phyloP scores from a whole-genome alignment of 2,329 filamentous ascomycete species.

The Alternaria angustiovoidea region DNA sequence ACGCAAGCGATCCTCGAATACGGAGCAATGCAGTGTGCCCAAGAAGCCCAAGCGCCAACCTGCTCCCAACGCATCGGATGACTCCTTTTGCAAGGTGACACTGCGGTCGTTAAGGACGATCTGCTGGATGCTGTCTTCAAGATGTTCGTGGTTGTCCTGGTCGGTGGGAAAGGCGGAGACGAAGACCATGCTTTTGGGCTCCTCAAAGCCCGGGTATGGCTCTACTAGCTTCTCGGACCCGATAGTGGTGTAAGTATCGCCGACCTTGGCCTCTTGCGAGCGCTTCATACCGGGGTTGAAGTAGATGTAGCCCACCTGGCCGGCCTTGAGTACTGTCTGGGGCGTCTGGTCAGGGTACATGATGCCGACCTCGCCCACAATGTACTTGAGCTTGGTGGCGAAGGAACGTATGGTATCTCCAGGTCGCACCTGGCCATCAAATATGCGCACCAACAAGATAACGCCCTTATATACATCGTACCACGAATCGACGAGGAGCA shows the following conservation, averaged over 20 bases:
- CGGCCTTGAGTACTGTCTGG: constrained; percentile 81
- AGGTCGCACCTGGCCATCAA: constrained; percentile 82
- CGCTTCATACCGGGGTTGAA: constrained; percentile 99
- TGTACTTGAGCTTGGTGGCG: constrained; percentile 88
- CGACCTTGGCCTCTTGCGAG: constrained; percentile 93
- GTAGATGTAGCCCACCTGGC: constrained; percentile 94
- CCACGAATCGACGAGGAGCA: constrained; percentile 96
- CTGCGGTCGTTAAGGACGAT: constrained; percentile 94
- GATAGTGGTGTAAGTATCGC: constrained; percentile 89
- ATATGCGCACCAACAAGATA: constrained; percentile 86
- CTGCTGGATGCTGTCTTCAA: constrained; percentile 94
- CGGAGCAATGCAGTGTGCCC: constrained; percentile 97
- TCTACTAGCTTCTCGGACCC: constrained; percentile 79
- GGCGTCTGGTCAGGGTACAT: constrained; percentile 90
- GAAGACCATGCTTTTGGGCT: constrained; percentile 98
- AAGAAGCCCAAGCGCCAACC: constrained; percentile 95
- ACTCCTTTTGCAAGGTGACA: constrained; percentile 92
- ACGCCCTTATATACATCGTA: constrained; percentile 97
- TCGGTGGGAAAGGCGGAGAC: constrained; percentile 96
- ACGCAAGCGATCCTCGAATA: constrained; percentile 93
- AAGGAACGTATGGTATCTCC: constrained; percentile 90
- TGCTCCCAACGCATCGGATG: constrained; percentile 89
- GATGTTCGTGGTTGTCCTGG: constrained; percentile 81
- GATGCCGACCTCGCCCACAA: constrained; percentile 94
- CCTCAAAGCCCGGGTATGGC: constrained; percentile 89